Evolutionary conservation across 108 stramenopile genomes (phyloP).

Genomic region (Chaetoceros tenuissimus): DNA sequence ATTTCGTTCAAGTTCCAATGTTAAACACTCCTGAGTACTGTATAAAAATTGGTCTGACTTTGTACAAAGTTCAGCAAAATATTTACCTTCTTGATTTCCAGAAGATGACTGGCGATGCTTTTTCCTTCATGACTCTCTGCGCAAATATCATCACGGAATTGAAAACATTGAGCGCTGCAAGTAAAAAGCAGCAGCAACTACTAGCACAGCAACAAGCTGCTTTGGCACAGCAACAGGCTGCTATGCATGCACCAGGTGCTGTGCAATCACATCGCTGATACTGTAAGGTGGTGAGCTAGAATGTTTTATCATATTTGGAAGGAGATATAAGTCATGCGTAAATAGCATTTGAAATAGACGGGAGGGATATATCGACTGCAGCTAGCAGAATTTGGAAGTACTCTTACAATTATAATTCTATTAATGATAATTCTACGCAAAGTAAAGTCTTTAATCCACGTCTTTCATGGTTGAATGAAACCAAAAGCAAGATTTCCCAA

Average conservation of each 20-base stretch:
- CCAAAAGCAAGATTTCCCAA: too few species aligned
- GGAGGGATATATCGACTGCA: too few species aligned
- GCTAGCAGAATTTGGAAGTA: too few species aligned
- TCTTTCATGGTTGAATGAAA: too few species aligned
- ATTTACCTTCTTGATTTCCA: constrained; percentile 98
- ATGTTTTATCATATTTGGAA: too few species aligned
- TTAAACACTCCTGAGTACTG: constrained; percentile 76
- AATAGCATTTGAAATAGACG: too few species aligned
- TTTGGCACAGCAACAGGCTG: constrained; percentile 52
- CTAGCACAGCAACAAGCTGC: constrained; percentile 65
- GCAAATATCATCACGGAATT: constrained; percentile 97
- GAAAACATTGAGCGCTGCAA: constrained; percentile 92
- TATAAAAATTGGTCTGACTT: constrained; percentile 86
- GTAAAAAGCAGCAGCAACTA: constrained; percentile 56
- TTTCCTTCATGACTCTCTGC: constrained; percentile 97
- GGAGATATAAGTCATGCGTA: too few species aligned
- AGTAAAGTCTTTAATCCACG: too few species aligned
- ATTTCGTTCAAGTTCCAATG: constrained; percentile 59
- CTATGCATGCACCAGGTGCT: constrained; percentile 34
- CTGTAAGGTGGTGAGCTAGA: too few species aligned
- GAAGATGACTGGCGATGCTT: constrained; percentile 94
- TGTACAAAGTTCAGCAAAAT: constrained; percentile 98
- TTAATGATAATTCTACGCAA: too few species aligned
- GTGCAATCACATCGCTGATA: constrained; percentile 11
- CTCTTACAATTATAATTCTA: too few species aligned